These are phyloP conservation scores for Actinomucor elegans DNA, from an alignment of 371 early-diverging fungal species.

Conservation along the genomic window DNA sequence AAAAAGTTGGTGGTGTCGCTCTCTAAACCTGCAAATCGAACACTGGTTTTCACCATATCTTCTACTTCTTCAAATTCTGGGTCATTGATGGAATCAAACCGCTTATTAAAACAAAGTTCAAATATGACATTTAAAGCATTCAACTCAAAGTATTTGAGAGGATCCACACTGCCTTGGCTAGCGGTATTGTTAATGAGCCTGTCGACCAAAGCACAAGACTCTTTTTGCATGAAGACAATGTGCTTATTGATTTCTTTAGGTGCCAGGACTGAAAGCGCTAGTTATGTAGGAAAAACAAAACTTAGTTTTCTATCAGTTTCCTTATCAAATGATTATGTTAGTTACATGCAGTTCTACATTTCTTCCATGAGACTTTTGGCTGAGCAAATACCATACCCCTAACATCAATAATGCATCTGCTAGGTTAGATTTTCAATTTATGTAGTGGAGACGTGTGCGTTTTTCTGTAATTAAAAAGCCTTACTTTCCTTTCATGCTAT, in stretches of 20 bases:
- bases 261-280: slow-evolving; percentile 8
- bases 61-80: slow-evolving; percentile 5
- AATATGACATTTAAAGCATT: slow-evolving; percentile 12
- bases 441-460: too few species aligned
- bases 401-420: not conserved
- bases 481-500: slow-evolving; percentile 13
- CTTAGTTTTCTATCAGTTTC: too few species aligned
- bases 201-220: not conserved
- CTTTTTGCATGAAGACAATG: not conserved
- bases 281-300: not conserved
- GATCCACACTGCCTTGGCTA: not conserved
- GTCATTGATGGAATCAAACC: slow-evolving; percentile 6
- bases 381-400: slow-evolving; percentile 4
- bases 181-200: not conserved
- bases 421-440: not conserved
- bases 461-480: too few species aligned
- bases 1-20: slow-evolving; percentile 8
- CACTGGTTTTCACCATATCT: not conserved
- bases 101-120: not conserved
- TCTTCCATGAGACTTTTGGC: not conserved
- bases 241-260: slow-evolving; percentile 13
- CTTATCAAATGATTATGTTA: too few species aligned
- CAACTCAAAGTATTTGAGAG: not conserved
- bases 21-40: slow-evolving; percentile 2
- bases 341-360: not conserved